A percentile compares a stretch with the other conserved stretches of the same genome.
phyloP scores from a whole-genome alignment of 2,329 filamentous ascomycete species.

The Colletotrichum liaoningense region DNA sequence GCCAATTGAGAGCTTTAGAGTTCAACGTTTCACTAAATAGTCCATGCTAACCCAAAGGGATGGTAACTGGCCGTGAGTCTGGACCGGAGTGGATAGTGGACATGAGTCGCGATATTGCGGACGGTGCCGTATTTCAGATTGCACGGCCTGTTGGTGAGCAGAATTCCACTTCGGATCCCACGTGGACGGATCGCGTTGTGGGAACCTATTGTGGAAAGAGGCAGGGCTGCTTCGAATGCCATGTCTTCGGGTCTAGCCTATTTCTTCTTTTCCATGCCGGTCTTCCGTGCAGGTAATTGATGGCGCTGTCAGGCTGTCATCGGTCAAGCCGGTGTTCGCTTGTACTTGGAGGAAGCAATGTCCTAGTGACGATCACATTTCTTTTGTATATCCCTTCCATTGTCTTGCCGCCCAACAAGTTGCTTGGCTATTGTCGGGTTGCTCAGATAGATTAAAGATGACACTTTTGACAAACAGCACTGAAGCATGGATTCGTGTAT shows the following conservation, averaged over 20 bases:
- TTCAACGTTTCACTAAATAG: slow-evolving; percentile 17
- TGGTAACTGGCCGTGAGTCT: background rate
- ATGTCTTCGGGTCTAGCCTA: background rate
- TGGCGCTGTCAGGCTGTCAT: slow-evolving; percentile 4
- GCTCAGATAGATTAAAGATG: slow-evolving; percentile 2
- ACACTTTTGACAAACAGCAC: background rate
- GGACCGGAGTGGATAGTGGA: slow-evolving; percentile 14
- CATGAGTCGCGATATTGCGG: slow-evolving; percentile 14
- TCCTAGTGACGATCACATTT: background rate
- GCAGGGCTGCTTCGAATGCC: slow-evolving; percentile 6
- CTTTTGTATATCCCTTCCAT: background rate
- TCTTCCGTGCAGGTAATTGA: background rate
- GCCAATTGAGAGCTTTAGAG: background rate
- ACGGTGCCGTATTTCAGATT: background rate
- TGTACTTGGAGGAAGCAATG: background rate
- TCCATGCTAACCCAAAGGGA: slow-evolving; percentile 16
- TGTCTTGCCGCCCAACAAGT: background rate
- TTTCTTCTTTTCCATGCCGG: background rate
- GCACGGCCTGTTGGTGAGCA: background rate
- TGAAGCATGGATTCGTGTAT: background rate
- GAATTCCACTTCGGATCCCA: background rate
- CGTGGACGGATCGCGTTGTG: background rate
- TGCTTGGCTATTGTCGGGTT: background rate
- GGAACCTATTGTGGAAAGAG: background rate
- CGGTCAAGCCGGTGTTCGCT: background rate